Evolutionary conservation across 352 stramenopile species (phyloP).

Genomic region (Blastocystis sp.): DNA sequence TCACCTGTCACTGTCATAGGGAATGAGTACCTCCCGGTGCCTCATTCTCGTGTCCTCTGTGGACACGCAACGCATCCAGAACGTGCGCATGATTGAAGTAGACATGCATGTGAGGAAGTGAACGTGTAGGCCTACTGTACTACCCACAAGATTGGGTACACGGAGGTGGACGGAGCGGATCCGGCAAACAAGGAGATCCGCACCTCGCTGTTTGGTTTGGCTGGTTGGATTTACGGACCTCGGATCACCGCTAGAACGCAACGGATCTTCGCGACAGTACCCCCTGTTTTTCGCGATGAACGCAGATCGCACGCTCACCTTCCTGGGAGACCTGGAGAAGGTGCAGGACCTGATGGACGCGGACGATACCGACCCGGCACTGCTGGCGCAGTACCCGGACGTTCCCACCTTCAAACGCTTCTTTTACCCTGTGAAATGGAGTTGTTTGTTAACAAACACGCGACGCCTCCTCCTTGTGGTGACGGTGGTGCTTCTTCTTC

Average conservation of each 20-base stretch:
- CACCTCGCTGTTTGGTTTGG: conserved; percentile 35
- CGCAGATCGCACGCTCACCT: background rate
- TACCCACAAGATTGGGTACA: background rate
- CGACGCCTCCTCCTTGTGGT: background rate
- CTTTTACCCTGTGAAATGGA: background rate
- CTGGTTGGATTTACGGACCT: background rate
- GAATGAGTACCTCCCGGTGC: background rate
- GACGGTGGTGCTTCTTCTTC: conserved; percentile 22
- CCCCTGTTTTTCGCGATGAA: conserved; percentile 13
- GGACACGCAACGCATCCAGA: background rate
- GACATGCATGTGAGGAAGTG: background rate
- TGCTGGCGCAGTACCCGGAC: background rate
- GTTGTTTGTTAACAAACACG: conserved; percentile 39
- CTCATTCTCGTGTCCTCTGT: background rate
- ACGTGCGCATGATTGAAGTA: background rate
- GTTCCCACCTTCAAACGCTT: background rate
- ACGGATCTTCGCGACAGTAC: background rate
- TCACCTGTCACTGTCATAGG: background rate
- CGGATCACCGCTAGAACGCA: background rate
- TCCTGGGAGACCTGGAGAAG: conserved; percentile 11
- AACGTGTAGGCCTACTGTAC: background rate
- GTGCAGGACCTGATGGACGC: conserved; percentile 14
- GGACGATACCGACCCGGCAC: background rate
- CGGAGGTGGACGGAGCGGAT: conserved; percentile 8
- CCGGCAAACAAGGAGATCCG: conserved; percentile 3